These are phyloP conservation scores for Cnidoscolus chayamansa DNA, from an alignment of 441 rosid genomes.

Conservation along the genomic window DNA sequence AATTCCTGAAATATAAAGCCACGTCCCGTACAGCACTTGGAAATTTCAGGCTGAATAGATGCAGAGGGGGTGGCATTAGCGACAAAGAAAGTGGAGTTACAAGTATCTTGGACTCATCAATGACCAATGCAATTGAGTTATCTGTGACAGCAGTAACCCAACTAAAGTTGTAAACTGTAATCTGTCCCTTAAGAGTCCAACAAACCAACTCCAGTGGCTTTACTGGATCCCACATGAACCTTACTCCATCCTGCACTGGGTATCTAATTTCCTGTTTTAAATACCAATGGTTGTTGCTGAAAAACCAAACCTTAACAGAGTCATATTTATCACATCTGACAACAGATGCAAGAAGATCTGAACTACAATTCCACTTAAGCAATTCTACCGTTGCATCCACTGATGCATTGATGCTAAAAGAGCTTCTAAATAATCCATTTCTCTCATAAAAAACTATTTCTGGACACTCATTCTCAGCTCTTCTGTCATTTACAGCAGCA, in stretches of 20 bases:
- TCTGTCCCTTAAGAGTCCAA: slow-evolving; percentile 76
- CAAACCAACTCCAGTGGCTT: slow-evolving; percentile 72
- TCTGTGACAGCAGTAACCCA: slow-evolving; percentile 77
- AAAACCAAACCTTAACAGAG: slow-evolving; percentile 68
- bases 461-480: slow-evolving; percentile 51
- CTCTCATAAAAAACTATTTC: slow-evolving; percentile 73
- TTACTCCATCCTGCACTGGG: slow-evolving; percentile 55
- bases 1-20: slow-evolving; percentile 52
- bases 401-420: slow-evolving; percentile 52
- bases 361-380: slow-evolving; percentile 85
- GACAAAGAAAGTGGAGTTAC: slow-evolving; percentile 78
- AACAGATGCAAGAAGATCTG: slow-evolving; percentile 84
- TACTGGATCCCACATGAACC: slow-evolving; percentile 92
- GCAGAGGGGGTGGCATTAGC: slow-evolving; percentile 87
- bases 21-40: slow-evolving; percentile 57
- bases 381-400: slow-evolving; percentile 45
- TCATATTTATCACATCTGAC: slow-evolving; percentile 62
- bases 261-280: slow-evolving; percentile 75
- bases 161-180: slow-evolving; percentile 59
- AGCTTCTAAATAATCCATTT: slow-evolving; percentile 83
- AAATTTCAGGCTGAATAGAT: slow-evolving; percentile 68
- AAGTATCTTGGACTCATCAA: slow-evolving; percentile 70
- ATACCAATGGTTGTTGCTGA: slow-evolving; percentile 90
- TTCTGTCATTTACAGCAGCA: slow-evolving; percentile 62
- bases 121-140: slow-evolving; percentile 71